Conservation (phyloP, 2,329 filamentous ascomycete genomes). For the Penicillium psychrosexuale region DNA sequence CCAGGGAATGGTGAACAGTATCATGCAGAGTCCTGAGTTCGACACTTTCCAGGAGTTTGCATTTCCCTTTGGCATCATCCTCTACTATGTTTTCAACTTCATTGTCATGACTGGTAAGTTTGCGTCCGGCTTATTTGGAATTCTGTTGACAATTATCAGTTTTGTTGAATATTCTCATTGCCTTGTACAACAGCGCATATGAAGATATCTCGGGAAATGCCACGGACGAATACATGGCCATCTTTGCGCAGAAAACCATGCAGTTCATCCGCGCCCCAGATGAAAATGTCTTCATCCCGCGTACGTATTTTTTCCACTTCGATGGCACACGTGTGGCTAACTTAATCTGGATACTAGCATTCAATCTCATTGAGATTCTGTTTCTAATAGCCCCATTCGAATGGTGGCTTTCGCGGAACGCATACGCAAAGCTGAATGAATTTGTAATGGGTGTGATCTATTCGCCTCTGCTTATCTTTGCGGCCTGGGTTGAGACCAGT, state of each 20-base stretch:
- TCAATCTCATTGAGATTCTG: constrained; percentile 90
- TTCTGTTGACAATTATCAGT: constrained; percentile 44
- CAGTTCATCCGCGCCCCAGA: constrained; percentile 95
- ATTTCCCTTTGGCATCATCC: constrained; percentile 86
- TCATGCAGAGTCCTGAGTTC: constrained; percentile 92
- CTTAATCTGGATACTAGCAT: constrained; percentile 46
- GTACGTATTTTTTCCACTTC: constrained; percentile 30
- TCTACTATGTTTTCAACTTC: constrained; percentile 98
- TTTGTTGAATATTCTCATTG: constrained; percentile 92
- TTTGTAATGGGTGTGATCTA: constrained; percentile 84
- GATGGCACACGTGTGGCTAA: background rate
- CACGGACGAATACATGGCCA: constrained; percentile 89
- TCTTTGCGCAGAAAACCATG: constrained; percentile 92
- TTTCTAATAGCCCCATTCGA: constrained; percentile 76
- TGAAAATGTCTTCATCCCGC: constrained; percentile 96
- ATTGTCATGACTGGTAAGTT: constrained; percentile 75
- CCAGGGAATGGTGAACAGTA: constrained; percentile 72
- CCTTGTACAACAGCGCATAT: constrained; percentile 94
- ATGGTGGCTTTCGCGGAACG: constrained; percentile 81
- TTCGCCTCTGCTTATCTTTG: constrained; percentile 74
- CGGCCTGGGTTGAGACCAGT: constrained; percentile 67
- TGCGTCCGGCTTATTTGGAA: background rate
- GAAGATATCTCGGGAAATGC: constrained; percentile 91
- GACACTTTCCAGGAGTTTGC: constrained; percentile 84
- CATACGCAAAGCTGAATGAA: constrained; percentile 82